Evolutionary conservation across 1,284 basidiomycete genomes (phyloP).

Genomic region (Taiwanofungus camphoratus): DNA sequence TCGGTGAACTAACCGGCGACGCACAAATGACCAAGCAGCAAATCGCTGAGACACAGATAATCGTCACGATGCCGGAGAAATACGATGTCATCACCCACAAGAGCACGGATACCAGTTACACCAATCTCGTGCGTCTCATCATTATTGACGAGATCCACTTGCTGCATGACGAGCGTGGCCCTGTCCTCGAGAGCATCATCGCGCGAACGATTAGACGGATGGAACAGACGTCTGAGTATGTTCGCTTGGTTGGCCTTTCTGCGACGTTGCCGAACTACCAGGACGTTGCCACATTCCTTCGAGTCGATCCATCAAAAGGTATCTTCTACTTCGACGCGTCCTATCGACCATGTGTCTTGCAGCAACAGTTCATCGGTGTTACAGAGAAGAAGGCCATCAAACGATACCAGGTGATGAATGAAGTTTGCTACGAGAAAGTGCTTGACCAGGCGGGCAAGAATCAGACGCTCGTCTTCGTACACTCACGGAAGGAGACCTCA

Average conservation of each 20-base stretch:
- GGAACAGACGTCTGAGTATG: conserved; percentile 92
- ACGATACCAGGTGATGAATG: conserved; percentile 96
- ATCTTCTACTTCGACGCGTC: conserved; percentile 97
- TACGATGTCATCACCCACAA: conserved; percentile 99
- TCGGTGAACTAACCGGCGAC: conserved; percentile 96
- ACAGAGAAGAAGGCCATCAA: conserved; percentile 99
- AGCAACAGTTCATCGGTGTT: conserved; percentile 96
- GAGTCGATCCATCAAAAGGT: conserved; percentile 89
- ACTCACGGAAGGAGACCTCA: conserved; percentile 97
- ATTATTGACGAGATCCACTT: conserved; percentile 99
- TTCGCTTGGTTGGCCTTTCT: conserved; percentile 92
- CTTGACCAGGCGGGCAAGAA: conserved; percentile 90
- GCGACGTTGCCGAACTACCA: conserved; percentile 98
- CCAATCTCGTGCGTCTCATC: conserved; percentile 93
- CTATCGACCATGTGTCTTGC: conserved; percentile 90
- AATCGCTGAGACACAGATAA: conserved; percentile 96
- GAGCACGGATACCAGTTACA: conserved; percentile 95
- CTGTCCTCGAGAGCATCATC: conserved; percentile 91
- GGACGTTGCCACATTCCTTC: conserved; percentile 97
- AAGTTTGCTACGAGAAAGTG: conserved; percentile 99
- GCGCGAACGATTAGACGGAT: conserved; percentile 90
- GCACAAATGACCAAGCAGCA: conserved; percentile 98
- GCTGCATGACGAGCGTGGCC: conserved; percentile 96
- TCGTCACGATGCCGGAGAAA: conserved; percentile 99
- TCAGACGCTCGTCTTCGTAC: conserved; percentile 93